These are phyloP conservation scores for Fusarium sp. DNA, from an alignment of 2,329 filamentous ascomycete genomes.

Conservation along the genomic window DNA sequence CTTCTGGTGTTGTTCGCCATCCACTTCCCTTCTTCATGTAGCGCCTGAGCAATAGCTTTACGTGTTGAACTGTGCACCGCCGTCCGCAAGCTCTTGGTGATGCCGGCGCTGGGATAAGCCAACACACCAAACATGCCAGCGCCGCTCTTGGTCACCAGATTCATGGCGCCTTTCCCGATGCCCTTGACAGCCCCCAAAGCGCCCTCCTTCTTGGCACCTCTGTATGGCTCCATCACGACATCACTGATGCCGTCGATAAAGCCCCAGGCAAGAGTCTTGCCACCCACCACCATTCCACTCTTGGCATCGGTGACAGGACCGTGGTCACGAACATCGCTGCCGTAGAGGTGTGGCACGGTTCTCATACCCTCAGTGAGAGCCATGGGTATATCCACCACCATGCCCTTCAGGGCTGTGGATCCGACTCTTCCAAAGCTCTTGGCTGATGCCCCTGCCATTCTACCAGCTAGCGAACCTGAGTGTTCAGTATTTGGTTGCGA, in stretches of 20 bases:
- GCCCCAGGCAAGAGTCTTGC: slow-evolving; percentile 16
- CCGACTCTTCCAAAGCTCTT: slow-evolving; percentile 4
- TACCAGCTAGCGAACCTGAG: background rate
- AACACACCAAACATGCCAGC: slow-evolving; percentile 18
- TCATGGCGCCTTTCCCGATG: slow-evolving; percentile 14
- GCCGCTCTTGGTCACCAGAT: slow-evolving; percentile 3
- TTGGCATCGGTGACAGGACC: slow-evolving; percentile 21
- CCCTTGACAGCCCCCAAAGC: slow-evolving; percentile 19
- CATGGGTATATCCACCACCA: slow-evolving; percentile 6
- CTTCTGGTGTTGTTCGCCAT: background rate
- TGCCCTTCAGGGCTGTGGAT: background rate
- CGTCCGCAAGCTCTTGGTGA: slow-evolving; percentile 12
- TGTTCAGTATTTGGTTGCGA: background rate
- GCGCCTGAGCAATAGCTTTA: background rate
- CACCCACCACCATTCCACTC: slow-evolving; percentile 1
- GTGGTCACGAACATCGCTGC: slow-evolving; percentile 9
- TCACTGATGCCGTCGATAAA: slow-evolving; percentile 22
- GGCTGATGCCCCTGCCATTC: slow-evolving; percentile 12
- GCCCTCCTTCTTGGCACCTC: slow-evolving; percentile 6
- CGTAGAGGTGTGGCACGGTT: background rate
- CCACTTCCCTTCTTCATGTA: slow-evolving; percentile 9
- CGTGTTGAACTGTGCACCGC: slow-evolving; percentile 7
- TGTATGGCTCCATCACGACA: slow-evolving; percentile 17
- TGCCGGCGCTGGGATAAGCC: slow-evolving; percentile 10
- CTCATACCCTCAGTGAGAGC: slow-evolving; percentile 5